Evolutionary conservation across 2,329 filamentous ascomycete species (phyloP), one percentile per base, ranked within the genome.

Genomic region (Penicillium sumatraense): DNA sequence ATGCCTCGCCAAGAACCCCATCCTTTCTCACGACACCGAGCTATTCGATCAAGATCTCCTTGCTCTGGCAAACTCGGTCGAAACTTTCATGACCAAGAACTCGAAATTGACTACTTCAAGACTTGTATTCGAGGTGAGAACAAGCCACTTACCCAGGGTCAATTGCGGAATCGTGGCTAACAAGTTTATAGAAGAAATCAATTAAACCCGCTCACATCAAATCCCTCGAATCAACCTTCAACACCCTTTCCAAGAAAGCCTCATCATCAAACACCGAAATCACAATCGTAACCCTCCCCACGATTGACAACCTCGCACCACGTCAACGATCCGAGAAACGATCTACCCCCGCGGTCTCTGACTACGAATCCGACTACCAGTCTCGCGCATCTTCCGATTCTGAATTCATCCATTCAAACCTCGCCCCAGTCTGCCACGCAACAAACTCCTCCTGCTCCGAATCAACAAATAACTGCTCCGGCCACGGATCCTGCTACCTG

Each of bases 391-490:
- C 44, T 38, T 44, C 33, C 13, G n/a, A 23, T 24, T 50, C 57
- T 56, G 35, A 47, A 33, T 18, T 53, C 73, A 23, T 54, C 68
- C 74, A 57, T 66, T 74, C 74, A 27, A 81, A 81, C 51, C 78
- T 85, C 21, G 81, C 93, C 44, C 88, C 90, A 6, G 76, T 85
- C 42, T 98, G 93, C 82, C 93, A 96, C 80, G 72, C 80, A 49
- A 87, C 87, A 2, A 76, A 86, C 64, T 85, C 87, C 36, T 79
- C 83, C 54, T 98, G 93, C 77, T 77, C 83, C 47, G 81, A 81
- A 54, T 80, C 78, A 36, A 99, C 95, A 2, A 83, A 86, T 65
- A 86, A 86, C 70, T 99, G 95, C 82, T 91, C 89, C 13, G 86
- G 89, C 51, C 92, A 95, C 74, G 95, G 95, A 44, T 69, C 75